Percentiles rank a stretch among this genome's conserved stretches.
phyloP scores from a whole-genome alignment of 2,329 filamentous ascomycete species.

The Ophiostoma sp. region DNA sequence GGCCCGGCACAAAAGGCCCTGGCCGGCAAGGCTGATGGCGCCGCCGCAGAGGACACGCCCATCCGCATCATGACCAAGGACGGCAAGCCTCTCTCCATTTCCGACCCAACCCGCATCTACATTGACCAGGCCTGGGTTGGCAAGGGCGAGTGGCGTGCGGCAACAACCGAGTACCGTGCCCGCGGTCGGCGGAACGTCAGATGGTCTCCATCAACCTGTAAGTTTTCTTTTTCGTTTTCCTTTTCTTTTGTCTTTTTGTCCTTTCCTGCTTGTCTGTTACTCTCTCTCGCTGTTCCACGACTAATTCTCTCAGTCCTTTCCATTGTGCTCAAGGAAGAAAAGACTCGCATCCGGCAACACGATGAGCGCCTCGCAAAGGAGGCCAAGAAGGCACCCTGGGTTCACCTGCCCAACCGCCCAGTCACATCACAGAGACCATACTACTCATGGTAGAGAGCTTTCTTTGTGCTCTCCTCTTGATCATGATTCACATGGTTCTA shows the following conservation, averaged over 20 bases:
- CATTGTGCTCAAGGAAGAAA: constrained; percentile 86
- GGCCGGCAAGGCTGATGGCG: constrained; percentile 28
- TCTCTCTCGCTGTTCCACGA: neutral
- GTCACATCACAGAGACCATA: constrained; percentile 81
- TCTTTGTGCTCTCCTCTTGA: neutral
- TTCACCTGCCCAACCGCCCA: constrained; percentile 78
- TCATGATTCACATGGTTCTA: neutral
- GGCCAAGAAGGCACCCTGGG: constrained; percentile 72
- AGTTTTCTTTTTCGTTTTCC: constrained; percentile 37
- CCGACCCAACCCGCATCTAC: constrained; percentile 77
- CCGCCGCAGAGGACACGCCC: constrained; percentile 35
- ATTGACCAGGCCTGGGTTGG: constrained; percentile 85
- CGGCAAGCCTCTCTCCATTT: constrained; percentile 64
- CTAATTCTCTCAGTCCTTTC: constrained; percentile 54
- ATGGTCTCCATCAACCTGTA: constrained; percentile 60
- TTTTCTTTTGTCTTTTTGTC: constrained; percentile 26
- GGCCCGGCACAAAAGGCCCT: constrained; percentile 38
- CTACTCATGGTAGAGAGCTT: constrained; percentile 71
- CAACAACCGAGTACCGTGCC: constrained; percentile 65
- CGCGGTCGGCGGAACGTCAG: constrained; percentile 64
- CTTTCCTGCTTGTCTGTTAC: neutral
- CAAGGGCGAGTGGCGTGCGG: constrained; percentile 59
- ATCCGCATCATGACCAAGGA: constrained; percentile 66
- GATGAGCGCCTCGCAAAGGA: constrained; percentile 73
- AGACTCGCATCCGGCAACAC: constrained; percentile 75